Base-by-base conservation (phyloP, 2,329 filamentous ascomycete species). In the Diaporthe sp. region DNA sequence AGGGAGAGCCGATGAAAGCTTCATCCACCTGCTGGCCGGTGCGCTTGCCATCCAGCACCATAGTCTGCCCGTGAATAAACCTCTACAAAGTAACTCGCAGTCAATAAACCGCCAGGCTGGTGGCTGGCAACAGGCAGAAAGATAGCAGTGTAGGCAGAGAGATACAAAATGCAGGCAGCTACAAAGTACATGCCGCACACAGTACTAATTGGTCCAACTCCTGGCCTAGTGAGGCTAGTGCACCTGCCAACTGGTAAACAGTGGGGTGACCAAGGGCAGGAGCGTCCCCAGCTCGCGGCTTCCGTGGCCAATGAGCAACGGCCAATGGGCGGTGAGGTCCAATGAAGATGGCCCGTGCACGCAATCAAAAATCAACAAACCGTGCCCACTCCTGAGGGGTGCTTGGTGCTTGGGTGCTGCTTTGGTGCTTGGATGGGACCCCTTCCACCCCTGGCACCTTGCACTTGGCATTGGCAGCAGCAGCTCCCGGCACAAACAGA, bases 311-410 rank as follows among this genome's bases (percentile, higher is more conserved):
- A 72, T 72, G 25, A 30, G 57, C 30, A 40, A 45, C 30, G 68
- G 68, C 67, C 45, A 57, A 68, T 61, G 52, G 42, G 66, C 66
- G 72, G 66, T 71, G 72, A 71, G 38, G 38, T 60, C 54, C 22
- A 33, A 22, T 35, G 28, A 30, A 7, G 15, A 17, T 40, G 42
- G 35, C 19, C 57, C 70, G 60, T 61, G 58, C 57, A 54, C 33
- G 70, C 57, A 64, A 69, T 57, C 72, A 74, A 74, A 74, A 76
- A 72, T 76, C 74, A 76, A 76, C 72, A 76, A 76, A 76, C 64
- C 33, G 64, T 54, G 47, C 64, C 45, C 64, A 68, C 64, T 45
- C 58, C n/a, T 64, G 19, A 58, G 55, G 35, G 25, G 35, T 42
- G 35, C 35, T 30, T 15, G 15, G n/a, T 42, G 58, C 52, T 55